Percentiles rank a stretch among this genome's conserved stretches.
Evolutionary conservation across 495 filamentous ascomycete species (phyloP).

Genomic region (Astrothelium macrocarpum): DNA sequence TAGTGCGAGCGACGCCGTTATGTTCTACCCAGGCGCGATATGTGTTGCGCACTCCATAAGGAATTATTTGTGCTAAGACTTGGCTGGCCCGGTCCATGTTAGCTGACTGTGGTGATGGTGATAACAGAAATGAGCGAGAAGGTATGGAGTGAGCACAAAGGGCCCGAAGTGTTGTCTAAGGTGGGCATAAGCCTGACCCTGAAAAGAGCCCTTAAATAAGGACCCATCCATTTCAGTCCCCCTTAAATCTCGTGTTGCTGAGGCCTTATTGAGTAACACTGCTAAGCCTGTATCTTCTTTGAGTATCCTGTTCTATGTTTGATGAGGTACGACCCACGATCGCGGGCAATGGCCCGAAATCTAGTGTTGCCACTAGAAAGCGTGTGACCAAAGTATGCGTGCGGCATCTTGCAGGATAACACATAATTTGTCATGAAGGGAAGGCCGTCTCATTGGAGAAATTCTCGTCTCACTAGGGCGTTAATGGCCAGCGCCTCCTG

Average conservation of each 20-base stretch:
- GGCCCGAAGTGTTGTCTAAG: background rate
- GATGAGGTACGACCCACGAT: too few species aligned
- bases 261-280: background rate
- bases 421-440: too few species aligned
- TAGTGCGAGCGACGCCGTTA: constrained; percentile 13
- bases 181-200: background rate
- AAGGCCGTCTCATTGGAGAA: too few species aligned
- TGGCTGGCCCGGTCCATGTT: constrained; percentile 18
- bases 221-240: background rate
- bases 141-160: constrained; percentile 8
- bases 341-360: too few species aligned
- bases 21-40: constrained; percentile 15
- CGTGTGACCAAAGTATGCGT: too few species aligned
- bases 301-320: too few species aligned
- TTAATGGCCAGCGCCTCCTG: too few species aligned
- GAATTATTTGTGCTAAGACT: constrained; percentile 15
- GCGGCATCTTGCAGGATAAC: too few species aligned
- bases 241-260: background rate
- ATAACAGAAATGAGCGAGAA: background rate
- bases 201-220: background rate
- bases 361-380: too few species aligned
- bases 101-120: constrained; percentile 4
- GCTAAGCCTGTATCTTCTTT: too few species aligned
- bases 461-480: too few species aligned
- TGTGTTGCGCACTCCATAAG: constrained; percentile 10